These are phyloP conservation scores for Pseudocercospora eumusae DNA, from an alignment of 2,329 filamentous ascomycete genomes.

Conservation along the genomic window DNA sequence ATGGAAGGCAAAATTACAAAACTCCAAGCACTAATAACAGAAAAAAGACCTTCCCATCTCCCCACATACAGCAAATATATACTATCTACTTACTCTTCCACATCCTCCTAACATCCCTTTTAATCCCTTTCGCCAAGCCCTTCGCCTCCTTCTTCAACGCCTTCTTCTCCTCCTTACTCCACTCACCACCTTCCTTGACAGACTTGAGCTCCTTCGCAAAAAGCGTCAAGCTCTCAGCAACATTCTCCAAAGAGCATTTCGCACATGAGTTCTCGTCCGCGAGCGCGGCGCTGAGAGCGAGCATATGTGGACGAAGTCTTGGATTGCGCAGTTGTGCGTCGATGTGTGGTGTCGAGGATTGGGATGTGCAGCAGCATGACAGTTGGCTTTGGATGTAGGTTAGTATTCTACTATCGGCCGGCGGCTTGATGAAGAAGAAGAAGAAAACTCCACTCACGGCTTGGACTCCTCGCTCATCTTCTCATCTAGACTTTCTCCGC, in stretches of 20 bases:
- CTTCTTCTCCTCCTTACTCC: constrained; percentile 15
- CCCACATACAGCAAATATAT: too few species aligned
- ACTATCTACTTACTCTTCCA: constrained; percentile 5
- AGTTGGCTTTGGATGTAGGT: neutral
- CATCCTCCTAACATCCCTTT: constrained; percentile 12
- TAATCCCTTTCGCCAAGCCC: constrained; percentile 15
- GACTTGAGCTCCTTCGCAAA: constrained; percentile 9
- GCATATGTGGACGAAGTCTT: constrained; percentile 7
- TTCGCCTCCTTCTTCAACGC: constrained; percentile 17
- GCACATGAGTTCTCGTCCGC: constrained; percentile 8
- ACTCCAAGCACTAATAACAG: too few species aligned
- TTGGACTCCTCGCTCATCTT: too few species aligned
- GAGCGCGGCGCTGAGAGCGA: constrained; percentile 17
- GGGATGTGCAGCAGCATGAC: constrained; percentile 1
- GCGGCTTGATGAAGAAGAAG: neutral
- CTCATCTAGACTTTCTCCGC: neutral
- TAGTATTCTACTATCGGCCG: too few species aligned
- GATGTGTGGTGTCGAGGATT: constrained; percentile 12
- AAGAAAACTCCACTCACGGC: too few species aligned
- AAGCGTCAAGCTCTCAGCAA: neutral
- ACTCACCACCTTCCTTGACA: constrained; percentile 8
- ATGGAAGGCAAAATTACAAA: too few species aligned
- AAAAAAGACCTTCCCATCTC: too few species aligned
- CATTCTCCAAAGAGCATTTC: constrained; percentile 10
- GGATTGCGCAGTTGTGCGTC: constrained; percentile 8